phyloP scores from a whole-genome alignment of 2,329 filamentous ascomycete genomes.

The Penicillium concentricum region DNA sequence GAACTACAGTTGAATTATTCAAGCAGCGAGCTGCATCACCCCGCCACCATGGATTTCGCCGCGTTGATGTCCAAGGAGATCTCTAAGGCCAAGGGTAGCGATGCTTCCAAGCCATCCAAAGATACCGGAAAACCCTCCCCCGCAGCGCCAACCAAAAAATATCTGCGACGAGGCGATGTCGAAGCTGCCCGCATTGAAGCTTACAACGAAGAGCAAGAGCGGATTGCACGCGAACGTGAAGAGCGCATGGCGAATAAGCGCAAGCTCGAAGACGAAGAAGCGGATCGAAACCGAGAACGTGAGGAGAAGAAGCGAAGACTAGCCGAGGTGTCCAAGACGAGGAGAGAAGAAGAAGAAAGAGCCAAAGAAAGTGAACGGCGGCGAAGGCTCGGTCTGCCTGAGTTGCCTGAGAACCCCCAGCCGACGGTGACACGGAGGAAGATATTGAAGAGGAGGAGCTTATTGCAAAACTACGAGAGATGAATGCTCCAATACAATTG shows the following conservation, averaged over 20 bases:
- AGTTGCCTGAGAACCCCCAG: slow-evolving; percentile 52
- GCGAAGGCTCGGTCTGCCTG: slow-evolving; percentile 77
- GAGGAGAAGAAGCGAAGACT: slow-evolving; percentile 80
- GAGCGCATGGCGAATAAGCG: slow-evolving; percentile 74
- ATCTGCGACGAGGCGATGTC: slow-evolving; percentile 77
- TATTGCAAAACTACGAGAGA: slow-evolving; percentile 62
- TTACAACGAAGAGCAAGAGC: slow-evolving; percentile 79
- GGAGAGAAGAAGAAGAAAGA: slow-evolving; percentile 70
- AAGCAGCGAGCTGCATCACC: background rate
- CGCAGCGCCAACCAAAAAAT: slow-evolving; percentile 62
- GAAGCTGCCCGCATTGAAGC: slow-evolving; percentile 78
- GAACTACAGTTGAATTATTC: background rate
- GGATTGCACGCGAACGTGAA: slow-evolving; percentile 68
- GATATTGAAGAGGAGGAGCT: slow-evolving; percentile 73
- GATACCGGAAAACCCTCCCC: slow-evolving; percentile 20
- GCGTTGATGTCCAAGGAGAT: slow-evolving; percentile 92
- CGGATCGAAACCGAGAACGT: slow-evolving; percentile 64
- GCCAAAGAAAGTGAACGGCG: slow-evolving; percentile 71
- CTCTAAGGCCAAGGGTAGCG: slow-evolving; percentile 67
- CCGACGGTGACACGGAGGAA: slow-evolving; percentile 44
- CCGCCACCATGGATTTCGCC: slow-evolving; percentile 81
- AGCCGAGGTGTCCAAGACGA: slow-evolving; percentile 72
- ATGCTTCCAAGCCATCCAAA: slow-evolving; percentile 29
- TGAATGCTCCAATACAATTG: slow-evolving; percentile 70
- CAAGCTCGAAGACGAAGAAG: slow-evolving; percentile 83